Conservation (phyloP, 2,329 filamentous ascomycete species). For the Tolypocladium nubicola region DNA sequence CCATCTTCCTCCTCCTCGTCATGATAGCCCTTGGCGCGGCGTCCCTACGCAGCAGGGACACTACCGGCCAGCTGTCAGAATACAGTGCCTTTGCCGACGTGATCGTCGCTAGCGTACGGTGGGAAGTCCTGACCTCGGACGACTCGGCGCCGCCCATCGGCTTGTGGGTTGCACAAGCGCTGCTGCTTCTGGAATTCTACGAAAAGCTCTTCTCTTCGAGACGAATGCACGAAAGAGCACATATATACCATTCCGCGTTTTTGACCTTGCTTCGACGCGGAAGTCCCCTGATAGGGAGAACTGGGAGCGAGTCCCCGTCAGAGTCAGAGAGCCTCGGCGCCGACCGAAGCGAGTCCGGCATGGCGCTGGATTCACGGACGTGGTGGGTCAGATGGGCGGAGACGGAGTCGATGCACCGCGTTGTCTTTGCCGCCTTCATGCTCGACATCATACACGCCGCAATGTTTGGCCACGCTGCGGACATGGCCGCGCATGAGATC, state of each 20-base stretch:
- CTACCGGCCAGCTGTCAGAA: constrained; percentile 35
- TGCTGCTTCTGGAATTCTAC: constrained; percentile 76
- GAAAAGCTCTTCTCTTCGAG: constrained; percentile 87
- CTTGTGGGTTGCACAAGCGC: constrained; percentile 78
- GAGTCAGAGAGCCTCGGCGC: constrained; percentile 25
- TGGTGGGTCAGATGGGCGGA: constrained; percentile 88
- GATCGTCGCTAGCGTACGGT: constrained; percentile 62
- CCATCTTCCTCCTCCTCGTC: constrained; percentile 64
- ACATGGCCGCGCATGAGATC: constrained; percentile 88
- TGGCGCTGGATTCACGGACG: constrained; percentile 27
- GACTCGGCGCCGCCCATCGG: constrained; percentile 77
- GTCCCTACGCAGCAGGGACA: constrained; percentile 58
- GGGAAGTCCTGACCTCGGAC: constrained; percentile 72
- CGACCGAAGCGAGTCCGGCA: constrained; percentile 26
- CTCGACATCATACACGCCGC: constrained; percentile 82
- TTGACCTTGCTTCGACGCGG: constrained; percentile 77
- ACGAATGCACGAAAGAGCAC: constrained; percentile 72
- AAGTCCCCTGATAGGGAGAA: constrained; percentile 73
- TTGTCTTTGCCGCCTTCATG: constrained; percentile 82
- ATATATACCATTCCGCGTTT: constrained; percentile 82
- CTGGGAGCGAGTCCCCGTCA: constrained; percentile 68
- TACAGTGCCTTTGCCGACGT: constrained; percentile 42
- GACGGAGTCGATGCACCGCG: constrained; percentile 75
- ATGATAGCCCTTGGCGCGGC: constrained; percentile 80
- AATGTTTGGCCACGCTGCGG: constrained; percentile 84